Evolutionary conservation across 1,284 basidiomycete species (phyloP).

Genomic region (Tilletia indica): DNA sequence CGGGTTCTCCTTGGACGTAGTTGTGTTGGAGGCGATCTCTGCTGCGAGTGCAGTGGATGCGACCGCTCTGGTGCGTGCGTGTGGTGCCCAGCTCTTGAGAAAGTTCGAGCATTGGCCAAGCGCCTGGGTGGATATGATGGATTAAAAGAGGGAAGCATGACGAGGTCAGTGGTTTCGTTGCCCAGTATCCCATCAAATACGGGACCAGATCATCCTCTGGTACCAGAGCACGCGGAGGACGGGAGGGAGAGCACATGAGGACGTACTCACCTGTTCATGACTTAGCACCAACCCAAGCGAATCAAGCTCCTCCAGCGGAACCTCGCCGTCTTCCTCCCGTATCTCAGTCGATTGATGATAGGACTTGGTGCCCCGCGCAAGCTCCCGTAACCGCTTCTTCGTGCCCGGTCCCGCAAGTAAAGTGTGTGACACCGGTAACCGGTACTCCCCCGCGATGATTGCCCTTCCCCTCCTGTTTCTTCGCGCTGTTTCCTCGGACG

Average conservation of each 20-base stretch:
- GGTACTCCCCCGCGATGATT: neutral
- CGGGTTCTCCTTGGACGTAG: neutral
- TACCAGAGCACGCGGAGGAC: too few relatives aligned
- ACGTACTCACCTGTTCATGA: slow-evolving; percentile 2
- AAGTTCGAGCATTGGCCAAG: slow-evolving; percentile 11
- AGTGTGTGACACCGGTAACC: slow-evolving; percentile 9
- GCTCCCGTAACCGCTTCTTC: slow-evolving; percentile 9
- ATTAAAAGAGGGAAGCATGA: neutral
- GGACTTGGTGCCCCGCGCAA: neutral
- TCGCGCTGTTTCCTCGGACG: too few relatives aligned
- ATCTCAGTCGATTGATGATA: too few relatives aligned
- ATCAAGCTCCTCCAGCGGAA: neutral
- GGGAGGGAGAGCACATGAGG: too few relatives aligned
- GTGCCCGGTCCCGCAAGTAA: neutral
- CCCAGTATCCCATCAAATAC: too few relatives aligned
- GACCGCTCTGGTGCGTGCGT: neutral
- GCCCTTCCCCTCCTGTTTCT: neutral
- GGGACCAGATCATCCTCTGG: too few relatives aligned
- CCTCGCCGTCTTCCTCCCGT: neutral
- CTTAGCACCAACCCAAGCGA: neutral
- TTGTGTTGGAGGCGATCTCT: slow-evolving; percentile 1
- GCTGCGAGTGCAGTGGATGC: slow-evolving; percentile 10
- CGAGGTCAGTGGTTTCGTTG: neutral
- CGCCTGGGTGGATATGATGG: neutral
- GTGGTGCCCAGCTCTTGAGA: neutral